Conservation (phyloP, 768 basidiomycete species). For the Pleurotus djamor region DNA sequence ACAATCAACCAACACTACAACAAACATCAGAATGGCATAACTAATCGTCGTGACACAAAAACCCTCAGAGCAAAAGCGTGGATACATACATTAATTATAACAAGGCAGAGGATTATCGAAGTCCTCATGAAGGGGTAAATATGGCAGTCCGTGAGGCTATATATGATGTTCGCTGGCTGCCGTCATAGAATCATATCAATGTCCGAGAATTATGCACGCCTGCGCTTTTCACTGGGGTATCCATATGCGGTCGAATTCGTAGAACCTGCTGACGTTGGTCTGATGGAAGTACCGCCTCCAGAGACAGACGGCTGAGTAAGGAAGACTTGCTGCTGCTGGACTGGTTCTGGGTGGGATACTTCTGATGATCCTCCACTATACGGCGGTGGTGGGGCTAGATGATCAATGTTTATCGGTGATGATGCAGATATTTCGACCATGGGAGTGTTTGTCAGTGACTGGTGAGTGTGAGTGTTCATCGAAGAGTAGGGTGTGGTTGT, state of each 20-base stretch:
- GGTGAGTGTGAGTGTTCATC: neutral
- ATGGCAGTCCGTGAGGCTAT: too few relatives aligned
- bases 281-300: neutral
- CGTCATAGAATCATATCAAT: neutral
- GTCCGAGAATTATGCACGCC: neutral
- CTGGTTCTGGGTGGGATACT: too few relatives aligned
- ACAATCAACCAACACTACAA: too few relatives aligned
- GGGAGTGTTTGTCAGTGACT: neutral
- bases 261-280: neutral
- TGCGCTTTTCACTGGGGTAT: neutral
- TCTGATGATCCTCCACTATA: constrained; percentile 1
- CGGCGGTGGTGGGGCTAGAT: neutral
- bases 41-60: too few relatives aligned
- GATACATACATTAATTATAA: too few relatives aligned
- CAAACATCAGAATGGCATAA: too few relatives aligned
- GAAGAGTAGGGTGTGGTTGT: neutral
- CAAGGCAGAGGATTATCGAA: too few relatives aligned
- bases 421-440: neutral
- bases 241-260: neutral
- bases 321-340: neutral
- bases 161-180: neutral
- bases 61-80: too few relatives aligned
- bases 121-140: too few relatives aligned
- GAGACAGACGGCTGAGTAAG: neutral
- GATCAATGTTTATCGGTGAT: neutral